These are phyloP conservation scores for Penicillium macrosclerotiorum DNA, from an alignment of 495 filamentous ascomycete species.

Conservation along the genomic window DNA sequence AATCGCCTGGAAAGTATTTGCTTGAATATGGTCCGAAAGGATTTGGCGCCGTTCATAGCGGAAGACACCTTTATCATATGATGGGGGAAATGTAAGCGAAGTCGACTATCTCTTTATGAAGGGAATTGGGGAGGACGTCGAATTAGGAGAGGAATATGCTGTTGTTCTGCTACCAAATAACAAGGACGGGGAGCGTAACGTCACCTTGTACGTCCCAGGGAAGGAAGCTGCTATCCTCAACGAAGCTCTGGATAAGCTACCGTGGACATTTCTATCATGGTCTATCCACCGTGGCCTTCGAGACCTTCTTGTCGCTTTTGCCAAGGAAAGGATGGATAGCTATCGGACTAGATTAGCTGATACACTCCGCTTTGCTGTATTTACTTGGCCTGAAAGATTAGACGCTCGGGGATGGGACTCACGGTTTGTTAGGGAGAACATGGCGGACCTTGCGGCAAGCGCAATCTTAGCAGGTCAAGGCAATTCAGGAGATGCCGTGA, in stretches of 20 bases:
- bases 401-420: conserved; percentile 3
- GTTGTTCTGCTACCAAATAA: conserved; percentile 2
- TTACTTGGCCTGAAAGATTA: background rate
- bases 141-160: background rate
- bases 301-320: conserved; percentile 2
- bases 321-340: conserved; percentile 2
- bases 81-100: conserved; percentile 5
- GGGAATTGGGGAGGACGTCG: background rate
- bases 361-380: conserved; percentile 3
- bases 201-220: background rate
- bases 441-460: conserved; percentile 4
- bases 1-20: background rate
- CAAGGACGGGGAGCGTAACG: background rate
- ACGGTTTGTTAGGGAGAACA: background rate
- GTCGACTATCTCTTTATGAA: conserved; percentile 4
- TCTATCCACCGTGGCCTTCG: conserved; percentile 4
- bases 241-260: conserved; percentile 3
- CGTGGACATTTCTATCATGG: conserved; percentile 7
- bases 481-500: conserved; percentile 7
- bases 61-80: conserved; percentile 10
- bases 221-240: conserved; percentile 3
- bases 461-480: background rate
- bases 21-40: conserved; percentile 8
- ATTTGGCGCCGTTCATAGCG: conserved; percentile 2
- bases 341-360: conserved; percentile 3